Base-by-base conservation (phyloP, 257 asterid species). In the Plantago ovata region DNA sequence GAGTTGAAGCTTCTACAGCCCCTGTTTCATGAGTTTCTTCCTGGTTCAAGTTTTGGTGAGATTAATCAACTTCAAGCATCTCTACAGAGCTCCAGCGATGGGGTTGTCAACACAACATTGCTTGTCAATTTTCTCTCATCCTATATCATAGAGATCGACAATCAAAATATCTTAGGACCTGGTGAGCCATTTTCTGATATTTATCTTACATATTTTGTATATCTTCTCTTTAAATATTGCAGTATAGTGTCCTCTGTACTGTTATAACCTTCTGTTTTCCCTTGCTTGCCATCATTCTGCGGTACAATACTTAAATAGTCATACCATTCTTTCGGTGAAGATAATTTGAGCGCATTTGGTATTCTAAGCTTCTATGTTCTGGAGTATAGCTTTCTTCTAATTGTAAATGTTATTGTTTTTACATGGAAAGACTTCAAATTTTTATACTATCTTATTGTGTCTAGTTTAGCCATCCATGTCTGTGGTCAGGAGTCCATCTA, bases 1-100 rank as follows among this genome's bases (percentile, higher is more conserved):
- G 84, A 75, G 51, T 70, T 92, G 36, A 85, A 70, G 87, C 93
- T 92, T 78, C 78, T 88, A 69, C 98, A 92, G 61, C 98, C 98
- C 47, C 73, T 92, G 69, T 80, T 92, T 77, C 93, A 85, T 64
- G 96, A 81, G 73, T 92, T 92, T 65, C 76, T 92, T 63, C 95
- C 91, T 15, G 98, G 98, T 66, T 83, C 98, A 32, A 84, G 72
- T 60, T 80, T 75, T 69, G 72, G 70, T 58, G 95, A 84, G 38
- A 67, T 46, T 32, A 78, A 60, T 70, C 93, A 74, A 68, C 89
- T 92, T 61, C 94, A 70, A 57, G 70, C 83, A 16, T 92, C 96
- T 9, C 87, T 92, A 16, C 71, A 74, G 80, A 81, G 63, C 64
- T 72, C 96, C 66, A 74, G 28, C 43, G 75, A 67, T 69, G 96